phyloP scores from a whole-genome alignment of 768 basidiomycete genomes.

The Boletus speciosus region DNA sequence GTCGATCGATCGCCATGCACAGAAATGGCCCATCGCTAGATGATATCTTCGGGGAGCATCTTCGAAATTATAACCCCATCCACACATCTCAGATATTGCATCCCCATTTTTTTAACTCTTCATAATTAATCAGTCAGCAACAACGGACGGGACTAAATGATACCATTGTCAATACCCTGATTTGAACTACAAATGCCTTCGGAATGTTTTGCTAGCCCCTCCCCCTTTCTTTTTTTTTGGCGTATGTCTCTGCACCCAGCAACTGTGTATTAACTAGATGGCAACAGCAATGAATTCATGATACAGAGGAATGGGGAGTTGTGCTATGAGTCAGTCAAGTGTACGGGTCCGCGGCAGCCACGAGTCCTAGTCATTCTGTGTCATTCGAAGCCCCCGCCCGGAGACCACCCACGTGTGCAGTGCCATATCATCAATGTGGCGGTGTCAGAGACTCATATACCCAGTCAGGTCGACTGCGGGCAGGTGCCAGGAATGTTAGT shows the following conservation, averaged over 20 bases:
- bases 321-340: neutral
- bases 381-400: neutral
- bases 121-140: constrained; percentile 2
- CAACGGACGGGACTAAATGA: constrained; percentile 9
- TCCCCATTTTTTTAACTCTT: neutral
- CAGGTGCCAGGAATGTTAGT: neutral
- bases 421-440: constrained; percentile 2
- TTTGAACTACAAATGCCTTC: constrained; percentile 1
- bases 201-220: constrained; percentile 10
- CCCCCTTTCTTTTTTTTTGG: neutral
- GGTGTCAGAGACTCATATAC: constrained; percentile 1
- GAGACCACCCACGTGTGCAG: neutral
- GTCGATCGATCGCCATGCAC: constrained; percentile 22
- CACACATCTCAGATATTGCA: constrained; percentile 5
- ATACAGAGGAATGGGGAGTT: neutral
- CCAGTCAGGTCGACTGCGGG: neutral
- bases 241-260: neutral
- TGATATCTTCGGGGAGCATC: constrained; percentile 3
- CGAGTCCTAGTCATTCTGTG: neutral
- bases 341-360: neutral
- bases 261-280: constrained; percentile 16
- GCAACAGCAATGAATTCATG: neutral
- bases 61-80: constrained; percentile 8
- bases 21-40: neutral
- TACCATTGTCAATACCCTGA: constrained; percentile 25